Percentiles rank a stretch among this genome's conserved stretches.
These are phyloP conservation scores for Pseudoneurospora amorphoporcata DNA, from an alignment of 495 filamentous ascomycete species.

Conservation along the genomic window DNA sequence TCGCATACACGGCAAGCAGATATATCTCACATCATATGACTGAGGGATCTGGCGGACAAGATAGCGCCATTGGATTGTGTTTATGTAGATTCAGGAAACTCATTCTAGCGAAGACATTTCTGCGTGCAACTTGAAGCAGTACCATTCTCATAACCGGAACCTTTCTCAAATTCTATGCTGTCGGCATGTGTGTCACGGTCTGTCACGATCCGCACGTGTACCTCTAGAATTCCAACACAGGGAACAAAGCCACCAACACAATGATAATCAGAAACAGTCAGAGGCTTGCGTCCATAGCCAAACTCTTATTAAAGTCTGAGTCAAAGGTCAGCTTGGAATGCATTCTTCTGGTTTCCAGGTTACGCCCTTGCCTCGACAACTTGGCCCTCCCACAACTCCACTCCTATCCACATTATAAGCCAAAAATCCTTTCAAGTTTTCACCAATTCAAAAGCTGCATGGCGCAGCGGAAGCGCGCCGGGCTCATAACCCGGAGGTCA, in stretches of 20 bases:
- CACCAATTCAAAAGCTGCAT: slow-evolving; percentile 4
- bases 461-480: slow-evolving; percentile 17
- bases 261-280: background rate
- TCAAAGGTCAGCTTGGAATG: background rate
- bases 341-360: background rate
- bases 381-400: background rate
- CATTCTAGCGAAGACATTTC: too few relatives aligned
- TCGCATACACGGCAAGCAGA: too few relatives aligned
- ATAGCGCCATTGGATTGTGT: background rate
- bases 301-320: background rate
- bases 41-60: background rate
- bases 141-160: background rate
- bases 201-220: background rate
- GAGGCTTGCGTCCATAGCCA: background rate
- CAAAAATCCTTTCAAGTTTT: background rate
- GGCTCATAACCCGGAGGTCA: slow-evolving; percentile 18
- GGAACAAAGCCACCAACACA: background rate
- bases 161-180: background rate
- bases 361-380: background rate
- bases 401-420: background rate
- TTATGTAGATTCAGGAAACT: background rate
- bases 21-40: too few relatives aligned
- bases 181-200: background rate
- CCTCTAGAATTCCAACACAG: background rate
- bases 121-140: background rate